Percentiles rank a stretch among this genome's conserved stretches.
phyloP scores from a whole-genome alignment of 768 basidiomycete species.

The Lentinus tigrinus region DNA sequence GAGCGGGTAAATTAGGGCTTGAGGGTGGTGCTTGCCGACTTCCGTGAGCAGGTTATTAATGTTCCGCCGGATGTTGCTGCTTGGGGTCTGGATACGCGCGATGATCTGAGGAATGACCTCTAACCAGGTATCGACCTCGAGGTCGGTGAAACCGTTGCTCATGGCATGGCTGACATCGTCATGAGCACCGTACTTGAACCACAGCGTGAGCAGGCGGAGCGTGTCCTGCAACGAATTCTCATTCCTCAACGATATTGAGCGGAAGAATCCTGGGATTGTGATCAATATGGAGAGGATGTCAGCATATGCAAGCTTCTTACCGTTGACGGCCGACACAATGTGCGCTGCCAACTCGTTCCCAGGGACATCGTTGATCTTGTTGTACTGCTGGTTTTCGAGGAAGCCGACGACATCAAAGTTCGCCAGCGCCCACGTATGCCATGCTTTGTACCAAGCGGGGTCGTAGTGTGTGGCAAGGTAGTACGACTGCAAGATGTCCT shows the following conservation, averaged over 20 bases:
- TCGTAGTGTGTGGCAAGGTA: constrained; percentile 87
- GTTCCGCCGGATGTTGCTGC: constrained; percentile 79
- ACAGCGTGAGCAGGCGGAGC: constrained; percentile 86
- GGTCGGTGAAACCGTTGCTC: constrained; percentile 78
- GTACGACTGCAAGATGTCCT: constrained; percentile 84
- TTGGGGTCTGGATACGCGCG: constrained; percentile 95
- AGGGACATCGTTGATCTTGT: constrained; percentile 54
- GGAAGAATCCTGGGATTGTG: constrained; percentile 75
- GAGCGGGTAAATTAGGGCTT: constrained; percentile 92
- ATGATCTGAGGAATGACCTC: constrained; percentile 99
- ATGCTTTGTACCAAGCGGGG: constrained; percentile 97
- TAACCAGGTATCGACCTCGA: constrained; percentile 97
- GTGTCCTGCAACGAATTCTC: constrained; percentile 94
- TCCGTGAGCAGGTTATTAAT: constrained; percentile 87
- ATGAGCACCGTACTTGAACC: constrained; percentile 96
- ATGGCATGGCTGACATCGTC: constrained; percentile 90
- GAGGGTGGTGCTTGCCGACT: constrained; percentile 95
- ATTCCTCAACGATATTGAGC: constrained; percentile 86
- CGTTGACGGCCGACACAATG: constrained; percentile 91
- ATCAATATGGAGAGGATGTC: constrained; percentile 1
- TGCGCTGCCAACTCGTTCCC: constrained; percentile 70
- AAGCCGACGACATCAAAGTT: constrained; percentile 92
- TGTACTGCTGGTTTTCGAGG: constrained; percentile 66
- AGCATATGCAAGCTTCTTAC: no score
- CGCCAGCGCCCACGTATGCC: constrained; percentile 97